Percentiles rank a stretch among this genome's conserved stretches.
Evolutionary conservation across 176 grass and related monocot genomes (phyloP).

Genomic region (Oryza brachyantha): DNA sequence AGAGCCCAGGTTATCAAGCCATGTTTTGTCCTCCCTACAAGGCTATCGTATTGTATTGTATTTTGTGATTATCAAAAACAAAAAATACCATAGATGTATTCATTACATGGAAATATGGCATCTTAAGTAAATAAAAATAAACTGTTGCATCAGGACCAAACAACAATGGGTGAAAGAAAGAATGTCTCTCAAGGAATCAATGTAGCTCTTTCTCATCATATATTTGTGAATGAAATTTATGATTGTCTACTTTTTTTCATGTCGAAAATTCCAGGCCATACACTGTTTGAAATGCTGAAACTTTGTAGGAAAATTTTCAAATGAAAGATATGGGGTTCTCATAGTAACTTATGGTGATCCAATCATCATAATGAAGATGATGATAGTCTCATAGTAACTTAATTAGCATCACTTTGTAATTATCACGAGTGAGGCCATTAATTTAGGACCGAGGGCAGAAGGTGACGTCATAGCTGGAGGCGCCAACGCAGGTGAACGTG

Average conservation of each 20-base stretch:
- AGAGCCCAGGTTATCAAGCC: not conserved
- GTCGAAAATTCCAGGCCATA: not conserved
- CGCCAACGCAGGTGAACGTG: conserved; percentile 57
- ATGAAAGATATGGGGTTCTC: not conserved
- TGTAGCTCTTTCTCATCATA: not conserved
- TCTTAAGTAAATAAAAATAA: not conserved
- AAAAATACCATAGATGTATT: not conserved
- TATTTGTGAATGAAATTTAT: not conserved
- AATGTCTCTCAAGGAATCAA: not conserved
- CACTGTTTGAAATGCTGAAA: not conserved
- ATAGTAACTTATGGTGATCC: too few relatives aligned
- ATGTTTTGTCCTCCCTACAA: not conserved
- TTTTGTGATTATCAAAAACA: not conserved
- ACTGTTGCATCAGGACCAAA: not conserved
- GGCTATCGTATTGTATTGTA: not conserved
- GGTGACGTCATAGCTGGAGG: conserved; percentile 56
- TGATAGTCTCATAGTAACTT: not conserved
- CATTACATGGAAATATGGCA: not conserved
- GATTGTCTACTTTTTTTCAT: not conserved
- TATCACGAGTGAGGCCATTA: not conserved
- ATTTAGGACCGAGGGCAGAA: conserved; percentile 43
- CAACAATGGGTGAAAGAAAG: not conserved
- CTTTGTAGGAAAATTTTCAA: not conserved
- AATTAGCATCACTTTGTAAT: not conserved
- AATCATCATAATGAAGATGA: not conserved